phyloP scores from a whole-genome alignment of 192 early-diverging fungal genomes.

The Podila minutissima region DNA sequence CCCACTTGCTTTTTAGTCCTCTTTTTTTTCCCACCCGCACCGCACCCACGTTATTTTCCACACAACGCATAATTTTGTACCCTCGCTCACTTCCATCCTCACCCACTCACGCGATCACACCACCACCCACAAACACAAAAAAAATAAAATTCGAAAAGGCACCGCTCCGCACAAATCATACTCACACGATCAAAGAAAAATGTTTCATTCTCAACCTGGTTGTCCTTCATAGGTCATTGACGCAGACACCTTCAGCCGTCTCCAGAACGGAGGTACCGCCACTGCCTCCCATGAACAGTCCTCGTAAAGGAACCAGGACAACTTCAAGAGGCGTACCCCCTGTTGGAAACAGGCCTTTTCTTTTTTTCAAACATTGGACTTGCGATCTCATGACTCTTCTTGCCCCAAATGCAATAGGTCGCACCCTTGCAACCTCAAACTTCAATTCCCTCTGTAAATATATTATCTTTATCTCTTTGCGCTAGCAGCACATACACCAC shows the following conservation, averaged over 20 bases:
- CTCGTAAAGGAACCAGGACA: too few species aligned
- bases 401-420: too few species aligned
- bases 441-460: too few species aligned
- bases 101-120: not conserved
- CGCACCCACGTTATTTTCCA: not conserved
- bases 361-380: too few species aligned
- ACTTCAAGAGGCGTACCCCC: too few species aligned
- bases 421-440: too few species aligned
- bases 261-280: conserved; percentile 11
- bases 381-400: too few species aligned
- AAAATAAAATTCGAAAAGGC: not conserved
- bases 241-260: conserved; percentile 27
- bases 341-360: too few species aligned
- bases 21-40: conserved; percentile 23
- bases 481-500: too few species aligned
- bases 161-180: not conserved
- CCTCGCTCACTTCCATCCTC: too few species aligned
- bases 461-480: too few species aligned
- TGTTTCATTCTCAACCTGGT: not conserved
- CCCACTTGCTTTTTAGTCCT: not conserved
- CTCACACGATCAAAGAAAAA: conserved; percentile 1
- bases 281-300: not conserved
- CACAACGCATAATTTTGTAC: not conserved
- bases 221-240: conserved; percentile 26
- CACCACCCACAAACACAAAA: not conserved